phyloP scores from a whole-genome alignment of 805 yeast genomes.

The Candida awuae region DNA sequence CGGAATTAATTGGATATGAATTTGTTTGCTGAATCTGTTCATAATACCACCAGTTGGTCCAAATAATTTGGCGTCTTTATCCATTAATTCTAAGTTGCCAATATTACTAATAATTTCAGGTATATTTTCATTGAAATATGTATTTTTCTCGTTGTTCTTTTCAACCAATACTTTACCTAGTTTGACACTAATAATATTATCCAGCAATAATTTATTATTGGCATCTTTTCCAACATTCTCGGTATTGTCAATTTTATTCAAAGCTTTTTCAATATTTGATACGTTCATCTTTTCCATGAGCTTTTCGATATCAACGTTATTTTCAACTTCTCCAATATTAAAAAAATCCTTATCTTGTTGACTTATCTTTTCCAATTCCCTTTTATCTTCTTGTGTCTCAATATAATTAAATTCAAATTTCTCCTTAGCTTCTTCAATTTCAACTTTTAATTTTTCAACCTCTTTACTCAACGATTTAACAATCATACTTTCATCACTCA shows the following conservation, averaged over 20 bases:
- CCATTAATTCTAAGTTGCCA: conserved; percentile 17
- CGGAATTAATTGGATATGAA: conserved; percentile 27
- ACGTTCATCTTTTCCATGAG: not conserved
- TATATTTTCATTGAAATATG: conserved; percentile 22
- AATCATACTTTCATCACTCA: conserved; percentile 6
- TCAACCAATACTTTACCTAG: conserved; percentile 24
- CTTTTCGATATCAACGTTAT: conserved; percentile 3
- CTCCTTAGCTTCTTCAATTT: conserved; percentile 20
- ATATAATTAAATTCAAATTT: conserved; percentile 25
- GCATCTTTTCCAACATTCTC: conserved; percentile 4
- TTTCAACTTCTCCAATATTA: not conserved
- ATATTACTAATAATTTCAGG: conserved; percentile 21
- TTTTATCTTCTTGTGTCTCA: conserved; percentile 7
- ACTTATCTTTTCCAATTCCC: not conserved
- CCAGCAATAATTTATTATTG: conserved; percentile 14
- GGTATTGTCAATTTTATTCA: conserved; percentile 4
- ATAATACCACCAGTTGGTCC: conserved; percentile 27
- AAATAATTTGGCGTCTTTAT: conserved; percentile 21
- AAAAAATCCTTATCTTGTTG: conserved; percentile 5
- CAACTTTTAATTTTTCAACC: conserved; percentile 15
- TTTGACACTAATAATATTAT: conserved; percentile 22
- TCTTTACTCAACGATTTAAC: conserved; percentile 16
- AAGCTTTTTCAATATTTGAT: conserved; percentile 9
- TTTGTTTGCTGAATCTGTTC: conserved; percentile 22
- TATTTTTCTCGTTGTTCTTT: conserved; percentile 6